Conservation (phyloP, 23 red algal species). For the Gracilaria vermiculophylla region DNA sequence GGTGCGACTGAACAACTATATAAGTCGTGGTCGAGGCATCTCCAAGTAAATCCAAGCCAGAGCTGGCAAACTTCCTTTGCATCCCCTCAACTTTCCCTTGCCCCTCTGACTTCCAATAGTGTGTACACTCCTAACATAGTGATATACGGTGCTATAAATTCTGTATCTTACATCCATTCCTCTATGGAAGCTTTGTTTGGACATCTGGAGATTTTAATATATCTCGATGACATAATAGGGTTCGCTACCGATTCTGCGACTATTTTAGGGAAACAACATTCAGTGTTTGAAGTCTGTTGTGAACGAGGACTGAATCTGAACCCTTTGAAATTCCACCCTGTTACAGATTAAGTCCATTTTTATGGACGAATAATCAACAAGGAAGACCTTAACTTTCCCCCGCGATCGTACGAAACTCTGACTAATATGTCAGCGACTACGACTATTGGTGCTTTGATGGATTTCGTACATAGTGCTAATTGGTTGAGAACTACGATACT, state of each 20-base stretch:
- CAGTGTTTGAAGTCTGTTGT: background rate
- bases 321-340: background rate
- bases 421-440: background rate
- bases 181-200: constrained; percentile 11
- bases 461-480: constrained; percentile 23
- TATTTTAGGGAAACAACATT: background rate
- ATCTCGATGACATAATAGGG: background rate
- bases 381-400: background rate
- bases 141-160: background rate
- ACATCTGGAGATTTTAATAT: constrained; percentile 14
- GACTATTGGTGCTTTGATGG: background rate
- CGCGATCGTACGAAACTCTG: background rate
- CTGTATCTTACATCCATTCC: constrained; percentile 11
- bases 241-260: background rate
- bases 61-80: too few relatives aligned
- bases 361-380: constrained; percentile 7
- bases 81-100: too few relatives aligned
- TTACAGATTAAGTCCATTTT: background rate
- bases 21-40: too few relatives aligned
- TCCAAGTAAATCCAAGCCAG: too few relatives aligned
- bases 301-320: background rate
- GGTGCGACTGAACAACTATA: too few relatives aligned
- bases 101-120: too few relatives aligned
- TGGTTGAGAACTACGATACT: constrained; percentile 20
- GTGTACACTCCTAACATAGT: constrained; percentile 11